Evolutionary conservation across 352 stramenopile species (phyloP), one percentile per base, ranked within the genome.

Genomic region (Pythium monospermum): DNA sequence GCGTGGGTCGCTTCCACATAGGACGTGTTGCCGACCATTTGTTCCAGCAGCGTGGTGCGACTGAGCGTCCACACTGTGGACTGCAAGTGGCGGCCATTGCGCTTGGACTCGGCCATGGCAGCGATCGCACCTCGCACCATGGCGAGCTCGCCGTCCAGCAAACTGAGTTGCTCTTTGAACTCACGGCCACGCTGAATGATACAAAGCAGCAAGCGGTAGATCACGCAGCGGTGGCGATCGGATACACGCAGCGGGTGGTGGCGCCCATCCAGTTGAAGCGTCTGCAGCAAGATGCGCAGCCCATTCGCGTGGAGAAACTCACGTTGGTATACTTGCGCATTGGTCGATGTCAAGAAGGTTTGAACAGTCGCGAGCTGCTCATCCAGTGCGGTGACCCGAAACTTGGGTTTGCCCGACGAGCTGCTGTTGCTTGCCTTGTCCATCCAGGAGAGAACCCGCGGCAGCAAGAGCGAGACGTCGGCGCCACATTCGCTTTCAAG

Each of bases 361-460:
- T 64, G 33, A n/a, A 87, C 8, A 35, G 60, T 75, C 15, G 59
- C 63, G 1, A 88, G 55, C 54, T 87, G 74, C 48, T 82, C 66
- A 4, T 66, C 52, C 2, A 85, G 57, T 10, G 62, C 69, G 28
- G 53, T 16, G 8, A 56, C 48, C 57, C 46, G 56, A 51, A 28
- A 40, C 19, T 39, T 23, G 6, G 47, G 3, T n/a, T 48, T 25
- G 33, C 47, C 15, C 54, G 49, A 6, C 32, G 47, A 13, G 32
- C 32, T 28, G 33, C 38, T 2, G 2, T 49, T 60, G 21, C 59
- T 73, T 6, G 23, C 30, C 44, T 71, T 85, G n/a, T 76, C 66
- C 69, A 90, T 83, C 79, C 72, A 90, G 11, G 69, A 68, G 33
- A 88, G 50, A 7, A 88, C 61, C 5, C 80, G 76, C 10, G 76